A percentile compares a stretch with the other conserved stretches of the same genome.
Conservation (phyloP, 441 rosid species). For the Melastoma candidum region DNA sequence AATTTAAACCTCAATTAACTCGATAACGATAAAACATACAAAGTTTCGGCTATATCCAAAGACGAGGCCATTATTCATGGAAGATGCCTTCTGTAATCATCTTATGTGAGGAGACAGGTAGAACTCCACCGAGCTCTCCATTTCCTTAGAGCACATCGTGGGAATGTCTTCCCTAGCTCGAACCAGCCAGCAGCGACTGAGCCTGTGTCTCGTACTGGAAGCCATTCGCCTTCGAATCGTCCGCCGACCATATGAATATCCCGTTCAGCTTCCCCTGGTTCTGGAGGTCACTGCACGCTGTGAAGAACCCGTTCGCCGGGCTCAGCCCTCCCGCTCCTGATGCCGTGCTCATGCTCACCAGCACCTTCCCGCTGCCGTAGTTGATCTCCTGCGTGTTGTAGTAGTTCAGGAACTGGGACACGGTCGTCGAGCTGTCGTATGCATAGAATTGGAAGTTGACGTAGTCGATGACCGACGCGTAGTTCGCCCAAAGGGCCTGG, state of each 20-base stretch:
- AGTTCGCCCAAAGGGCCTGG: constrained; percentile 31
- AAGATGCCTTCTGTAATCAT: too few relatives aligned
- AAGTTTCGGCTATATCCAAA: too few relatives aligned
- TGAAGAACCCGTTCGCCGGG: constrained; percentile 28
- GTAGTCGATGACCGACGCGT: constrained; percentile 30
- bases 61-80: too few relatives aligned
- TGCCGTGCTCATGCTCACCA: constrained; percentile 27
- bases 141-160: too few relatives aligned
- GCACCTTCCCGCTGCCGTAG: constrained; percentile 27
- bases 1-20: too few relatives aligned
- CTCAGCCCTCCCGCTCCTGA: constrained; percentile 28
- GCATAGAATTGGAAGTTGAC: constrained; percentile 42
- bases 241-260: constrained; percentile 35
- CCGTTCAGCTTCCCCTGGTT: constrained; percentile 27
- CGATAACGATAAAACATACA: too few relatives aligned
- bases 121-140: too few relatives aligned
- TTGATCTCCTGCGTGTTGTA: constrained; percentile 24
- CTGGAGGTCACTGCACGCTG: constrained; percentile 28
- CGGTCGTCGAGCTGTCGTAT: constrained; percentile 25
- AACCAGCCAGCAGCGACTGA: neutral
- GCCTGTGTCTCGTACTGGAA: constrained; percentile 32
- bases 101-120: too few relatives aligned
- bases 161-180: too few relatives aligned
- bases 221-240: constrained; percentile 26
- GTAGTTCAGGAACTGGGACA: constrained; percentile 28